Evolutionary conservation across 2,329 filamentous ascomycete genomes (phyloP), one percentile per base, ranked within the genome.

Genomic region (Sclerotinia subarctica): DNA sequence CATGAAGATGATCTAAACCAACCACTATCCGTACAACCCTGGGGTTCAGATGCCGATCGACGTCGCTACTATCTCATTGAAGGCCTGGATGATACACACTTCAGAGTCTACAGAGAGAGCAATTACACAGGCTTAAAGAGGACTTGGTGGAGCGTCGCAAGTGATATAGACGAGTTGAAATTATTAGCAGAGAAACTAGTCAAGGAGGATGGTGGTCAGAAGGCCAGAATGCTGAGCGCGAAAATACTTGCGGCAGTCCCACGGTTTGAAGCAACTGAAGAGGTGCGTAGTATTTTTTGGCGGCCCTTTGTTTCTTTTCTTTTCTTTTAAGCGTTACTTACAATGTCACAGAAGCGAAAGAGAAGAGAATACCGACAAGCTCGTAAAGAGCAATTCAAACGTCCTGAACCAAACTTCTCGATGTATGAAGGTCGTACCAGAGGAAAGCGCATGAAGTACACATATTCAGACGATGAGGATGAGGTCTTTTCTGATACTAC

Each of bases 391-490:
- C 90, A 91, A 69, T 98, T 98, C 80, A 86, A 90, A 72, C 88
- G 93, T 6, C 93, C 93, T 7, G 94, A 97, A 74, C 90, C 91
- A 13, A 93, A 93, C 5, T 96, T 94, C 77, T 97, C 94, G 0
- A 83, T 96, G 68, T 99, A 99, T 78, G 95, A 99, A 81, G 95
- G 95, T 62, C 92, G 95, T 65, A 99, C 96, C 6, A 88, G 95
- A 69, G 95, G 95, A 68, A 98, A 99, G 82, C 91, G 94, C 70
- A 91, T 96, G 81, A 96, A 94, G 79, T 99, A 99, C 77, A 99
- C 93, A 0, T 99, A 92, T 77, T 96, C 93, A 0, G 94, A 97
- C 64, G 92, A 96, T 32, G 92, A 96, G 73, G 90, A 78, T n/a
- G 75, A 90, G 47, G 87, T 89, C 21, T 85, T 83, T 67, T 86